phyloP scores from a whole-genome alignment of 75 land plant genomes.

The Sequoia sempervirens region DNA sequence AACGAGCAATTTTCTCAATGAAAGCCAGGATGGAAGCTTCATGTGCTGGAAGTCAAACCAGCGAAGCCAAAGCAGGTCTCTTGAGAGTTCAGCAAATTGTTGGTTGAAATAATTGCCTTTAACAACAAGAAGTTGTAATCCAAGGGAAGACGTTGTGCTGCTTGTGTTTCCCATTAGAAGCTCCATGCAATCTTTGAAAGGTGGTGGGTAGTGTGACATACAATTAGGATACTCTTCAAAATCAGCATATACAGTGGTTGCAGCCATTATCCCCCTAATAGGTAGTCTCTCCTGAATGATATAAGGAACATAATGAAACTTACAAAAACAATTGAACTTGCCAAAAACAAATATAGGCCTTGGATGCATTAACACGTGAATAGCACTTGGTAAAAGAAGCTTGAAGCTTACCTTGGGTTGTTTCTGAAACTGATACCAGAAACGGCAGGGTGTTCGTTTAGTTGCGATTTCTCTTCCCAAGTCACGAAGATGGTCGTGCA shows the following conservation, averaged over 20 bases:
- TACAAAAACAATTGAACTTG: background rate
- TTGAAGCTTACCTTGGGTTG: background rate
- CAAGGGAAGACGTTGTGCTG: background rate
- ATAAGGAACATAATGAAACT: background rate
- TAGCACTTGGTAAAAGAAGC: no score
- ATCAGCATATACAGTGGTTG: background rate
- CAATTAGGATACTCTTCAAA: background rate
- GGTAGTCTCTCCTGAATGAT: background rate
- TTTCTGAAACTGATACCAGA: background rate
- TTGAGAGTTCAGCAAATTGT: background rate
- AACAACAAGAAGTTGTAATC: background rate
- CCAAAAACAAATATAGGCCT: background rate
- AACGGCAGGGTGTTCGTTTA: background rate
- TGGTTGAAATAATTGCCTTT: background rate
- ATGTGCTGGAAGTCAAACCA: background rate
- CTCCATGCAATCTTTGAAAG: background rate
- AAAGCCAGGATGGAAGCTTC: background rate
- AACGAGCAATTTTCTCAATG: background rate
- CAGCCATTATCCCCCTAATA: background rate
- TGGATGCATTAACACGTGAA: background rate
- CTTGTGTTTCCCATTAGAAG: background rate
- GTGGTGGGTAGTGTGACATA: background rate
- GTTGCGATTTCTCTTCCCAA: background rate
- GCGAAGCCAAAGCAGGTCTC: background rate
- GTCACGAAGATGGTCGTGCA: slow-evolving; percentile 5